These are phyloP conservation scores for Penicillium italicum DNA, from an alignment of 2,329 filamentous ascomycete genomes.

Conservation along the genomic window DNA sequence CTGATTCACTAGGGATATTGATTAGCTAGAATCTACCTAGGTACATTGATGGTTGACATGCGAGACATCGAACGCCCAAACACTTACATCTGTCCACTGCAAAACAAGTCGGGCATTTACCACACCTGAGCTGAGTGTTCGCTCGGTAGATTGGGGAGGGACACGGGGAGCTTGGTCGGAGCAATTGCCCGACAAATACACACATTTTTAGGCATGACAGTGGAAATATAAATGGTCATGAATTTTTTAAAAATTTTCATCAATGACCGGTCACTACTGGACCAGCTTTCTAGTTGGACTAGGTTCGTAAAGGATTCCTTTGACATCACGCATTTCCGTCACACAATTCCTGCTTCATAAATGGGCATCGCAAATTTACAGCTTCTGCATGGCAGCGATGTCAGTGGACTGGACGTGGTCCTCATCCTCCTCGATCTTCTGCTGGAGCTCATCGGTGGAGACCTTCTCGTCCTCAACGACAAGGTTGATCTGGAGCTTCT, in stretches of 20 bases:
- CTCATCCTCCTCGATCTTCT: conserved; percentile 80
- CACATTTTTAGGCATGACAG: not conserved
- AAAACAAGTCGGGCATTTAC: not conserved
- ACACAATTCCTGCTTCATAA: conserved; percentile 33
- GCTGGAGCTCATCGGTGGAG: conserved; percentile 79
- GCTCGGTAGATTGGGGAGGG: not conserved
- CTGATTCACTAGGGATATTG: too few species aligned
- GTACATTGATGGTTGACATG: not conserved
- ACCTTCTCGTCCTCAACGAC: conserved; percentile 98
- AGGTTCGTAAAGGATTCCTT: conserved; percentile 39
- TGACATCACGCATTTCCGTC: conserved; percentile 38
- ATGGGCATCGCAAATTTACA: conserved; percentile 56
- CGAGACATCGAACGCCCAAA: not conserved
- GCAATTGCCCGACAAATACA: not conserved
- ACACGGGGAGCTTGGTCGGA: not conserved
- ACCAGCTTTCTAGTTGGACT: conserved; percentile 25
- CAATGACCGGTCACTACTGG: conserved; percentile 25
- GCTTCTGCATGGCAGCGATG: conserved; percentile 84
- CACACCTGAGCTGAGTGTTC: too few species aligned
- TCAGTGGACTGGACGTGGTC: conserved; percentile 96
- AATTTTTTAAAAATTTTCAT: conserved; percentile 33
- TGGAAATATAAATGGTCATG: conserved; percentile 16
- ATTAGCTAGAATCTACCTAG: not conserved
- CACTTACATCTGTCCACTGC: not conserved
- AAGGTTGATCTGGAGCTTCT: conserved; percentile 98